Base-by-base conservation (phyloP, 2,329 filamentous ascomycete genomes). In the Colletotrichum shisoi region DNA sequence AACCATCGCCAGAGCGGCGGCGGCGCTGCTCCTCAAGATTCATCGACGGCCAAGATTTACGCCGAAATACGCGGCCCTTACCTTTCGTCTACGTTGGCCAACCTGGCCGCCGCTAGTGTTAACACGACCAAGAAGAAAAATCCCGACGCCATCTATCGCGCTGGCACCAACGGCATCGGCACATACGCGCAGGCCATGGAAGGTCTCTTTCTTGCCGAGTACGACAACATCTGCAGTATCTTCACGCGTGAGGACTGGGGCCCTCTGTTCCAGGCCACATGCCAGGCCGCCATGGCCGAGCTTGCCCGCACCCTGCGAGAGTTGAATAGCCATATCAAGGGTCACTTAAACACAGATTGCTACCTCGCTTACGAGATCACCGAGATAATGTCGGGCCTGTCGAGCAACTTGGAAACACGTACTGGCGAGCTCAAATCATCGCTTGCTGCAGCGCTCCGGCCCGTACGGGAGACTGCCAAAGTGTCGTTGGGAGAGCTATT, bases 351-450 rank as follows among this genome's bases (percentile, higher is more conserved):
- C 71, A 97, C 93, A 0, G 95, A 99, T 77, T 98, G 94, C 78
- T 98, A 92, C 76, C 85, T 99, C 56, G 93, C 93, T 8, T 99
- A 96, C 76, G 95, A 99, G 76, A 92, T 98, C 39, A 92, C 96
- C 39, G 94, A 97, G 73, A 92, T 97, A 68, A 88, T 98, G 53
- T 91, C 92, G 0, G 86, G 85, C 13, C 84, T 97, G 54, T 93
- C 93, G 2, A 89, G 89, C 63, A 89, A 90, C 45, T 81, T 99
- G 4, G 94, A 97, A 70, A 85, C 87, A 4, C 89, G 90, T 69
- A 96, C 93, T 0, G 93, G 93, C 2, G 93, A 97, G 73, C 84
- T 97, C 65, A 97, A 97, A 76, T 83, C 87, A 37, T 86, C 92
- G 6, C 87, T 99, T 58, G 89, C 92, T 5, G 92, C 96, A 62